These are phyloP conservation scores for Hippophae rhamnoides DNA, from an alignment of 306 rosid genomes.

Conservation along the genomic window DNA sequence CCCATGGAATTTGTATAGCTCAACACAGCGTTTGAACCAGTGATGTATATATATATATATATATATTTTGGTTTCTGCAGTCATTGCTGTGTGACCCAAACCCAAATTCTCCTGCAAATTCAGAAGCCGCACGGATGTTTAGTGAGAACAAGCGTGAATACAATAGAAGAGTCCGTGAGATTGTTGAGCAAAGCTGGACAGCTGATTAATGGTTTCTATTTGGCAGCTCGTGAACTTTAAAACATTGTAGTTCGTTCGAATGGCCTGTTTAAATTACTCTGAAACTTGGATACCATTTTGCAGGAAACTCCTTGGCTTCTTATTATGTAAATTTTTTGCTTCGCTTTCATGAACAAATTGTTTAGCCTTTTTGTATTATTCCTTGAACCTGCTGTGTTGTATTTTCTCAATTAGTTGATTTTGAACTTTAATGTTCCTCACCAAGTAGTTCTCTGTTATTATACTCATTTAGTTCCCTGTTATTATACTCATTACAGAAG, in stretches of 20 bases:
- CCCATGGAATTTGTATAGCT: too few relatives aligned
- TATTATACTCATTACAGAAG: too few relatives aligned
- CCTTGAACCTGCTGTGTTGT: background rate
- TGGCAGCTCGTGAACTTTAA: constrained; percentile 19
- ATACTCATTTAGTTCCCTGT: too few relatives aligned
- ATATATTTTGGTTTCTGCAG: constrained; percentile 39
- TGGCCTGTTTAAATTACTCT: constrained; percentile 43
- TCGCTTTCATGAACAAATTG: constrained; percentile 16
- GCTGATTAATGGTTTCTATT: constrained; percentile 52
- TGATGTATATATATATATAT: too few relatives aligned
- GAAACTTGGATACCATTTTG: constrained; percentile 36
- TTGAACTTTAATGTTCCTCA: too few relatives aligned
- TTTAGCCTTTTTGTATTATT: constrained; percentile 4
- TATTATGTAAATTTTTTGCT: constrained; percentile 39
- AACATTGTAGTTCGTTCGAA: constrained; percentile 26
- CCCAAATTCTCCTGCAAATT: constrained; percentile 95
- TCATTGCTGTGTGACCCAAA: constrained; percentile 96
- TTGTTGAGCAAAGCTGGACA: constrained; percentile 99
- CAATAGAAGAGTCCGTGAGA: constrained; percentile 77
- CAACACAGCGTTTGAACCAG: background rate
- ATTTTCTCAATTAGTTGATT: background rate
- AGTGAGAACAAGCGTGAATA: constrained; percentile 95
- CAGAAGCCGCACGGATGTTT: constrained; percentile 97
- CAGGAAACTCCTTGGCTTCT: constrained; percentile 24
- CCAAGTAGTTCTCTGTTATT: too few relatives aligned